Conservation (phyloP, 1,284 basidiomycete genomes). For the Fistulina hepatica region DNA sequence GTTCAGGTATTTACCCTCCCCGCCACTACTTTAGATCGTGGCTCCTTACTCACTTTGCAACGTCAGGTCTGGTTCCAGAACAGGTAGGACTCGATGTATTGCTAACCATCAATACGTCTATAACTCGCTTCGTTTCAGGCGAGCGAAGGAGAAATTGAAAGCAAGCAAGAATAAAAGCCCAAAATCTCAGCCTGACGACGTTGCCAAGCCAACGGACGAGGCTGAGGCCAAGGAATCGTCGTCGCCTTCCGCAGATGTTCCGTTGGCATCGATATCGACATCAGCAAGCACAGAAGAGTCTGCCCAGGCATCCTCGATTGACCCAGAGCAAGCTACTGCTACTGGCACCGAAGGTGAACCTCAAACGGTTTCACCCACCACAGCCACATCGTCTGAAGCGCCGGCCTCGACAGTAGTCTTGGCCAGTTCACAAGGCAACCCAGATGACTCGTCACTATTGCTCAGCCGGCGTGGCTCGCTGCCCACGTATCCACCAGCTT, state of each 20-base stretch:
- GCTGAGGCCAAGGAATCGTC: neutral
- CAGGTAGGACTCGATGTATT: too few relatives aligned
- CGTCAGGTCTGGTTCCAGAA: constrained; percentile 85
- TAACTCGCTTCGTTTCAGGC: too few relatives aligned
- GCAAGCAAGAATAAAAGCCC: constrained; percentile 23
- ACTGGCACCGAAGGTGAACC: constrained; percentile 18
- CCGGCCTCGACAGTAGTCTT: constrained; percentile 16
- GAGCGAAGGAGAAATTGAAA: constrained; percentile 72
- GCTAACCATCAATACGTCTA: too few relatives aligned
- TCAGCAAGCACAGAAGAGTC: constrained; percentile 12
- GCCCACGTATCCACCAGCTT: constrained; percentile 31
- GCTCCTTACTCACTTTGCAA: constrained; percentile 13
- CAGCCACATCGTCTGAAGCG: constrained; percentile 8
- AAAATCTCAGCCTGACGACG: neutral
- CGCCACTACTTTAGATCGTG: constrained; percentile 14
- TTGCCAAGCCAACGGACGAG: neutral
- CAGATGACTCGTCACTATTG: constrained; percentile 12
- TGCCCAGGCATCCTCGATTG: constrained; percentile 19
- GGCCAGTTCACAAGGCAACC: constrained; percentile 15
- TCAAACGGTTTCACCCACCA: too few relatives aligned
- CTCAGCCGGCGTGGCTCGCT: constrained; percentile 39
- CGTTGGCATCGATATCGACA: constrained; percentile 13
- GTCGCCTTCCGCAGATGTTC: constrained; percentile 12
- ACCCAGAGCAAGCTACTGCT: constrained; percentile 12
- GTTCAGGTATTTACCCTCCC: constrained; percentile 62